Percentiles rank a stretch among this genome's conserved stretches.
phyloP scores from a whole-genome alignment of 345 rosid species.

The Arabidopsis arenosa region DNA sequence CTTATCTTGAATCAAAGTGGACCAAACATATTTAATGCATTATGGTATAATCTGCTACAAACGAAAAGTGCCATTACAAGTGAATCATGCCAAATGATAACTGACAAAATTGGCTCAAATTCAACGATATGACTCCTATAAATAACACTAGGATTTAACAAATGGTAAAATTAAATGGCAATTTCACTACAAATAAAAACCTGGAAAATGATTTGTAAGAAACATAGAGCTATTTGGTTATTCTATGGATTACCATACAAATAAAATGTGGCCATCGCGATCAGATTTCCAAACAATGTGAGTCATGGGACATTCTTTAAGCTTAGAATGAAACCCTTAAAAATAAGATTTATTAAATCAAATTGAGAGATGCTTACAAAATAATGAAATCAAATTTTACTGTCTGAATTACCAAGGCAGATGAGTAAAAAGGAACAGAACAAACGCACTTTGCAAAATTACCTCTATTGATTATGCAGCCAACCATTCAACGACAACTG shows the following conservation, averaged over 20 bases:
- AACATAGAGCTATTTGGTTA: background rate
- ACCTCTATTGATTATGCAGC: slow-evolving; percentile 39
- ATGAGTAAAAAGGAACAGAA: background rate
- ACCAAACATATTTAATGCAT: slow-evolving; percentile 38
- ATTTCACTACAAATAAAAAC: too few species aligned
- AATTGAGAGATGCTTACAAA: slow-evolving; percentile 40
- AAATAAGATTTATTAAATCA: slow-evolving; percentile 24
- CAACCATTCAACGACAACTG: slow-evolving; percentile 26
- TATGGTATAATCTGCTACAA: background rate
- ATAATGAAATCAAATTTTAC: slow-evolving; percentile 42
- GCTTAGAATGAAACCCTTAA: too few species aligned
- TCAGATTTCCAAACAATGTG: slow-evolving; percentile 10
- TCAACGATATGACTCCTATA: background rate
- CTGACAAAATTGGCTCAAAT: slow-evolving; percentile 1
- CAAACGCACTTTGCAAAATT: slow-evolving; percentile 43
- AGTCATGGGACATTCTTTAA: background rate
- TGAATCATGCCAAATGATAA: slow-evolving; percentile 23
- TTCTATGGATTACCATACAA: background rate
- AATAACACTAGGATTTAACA: background rate
- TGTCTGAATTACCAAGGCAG: slow-evolving; percentile 23
- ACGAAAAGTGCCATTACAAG: slow-evolving; percentile 5
- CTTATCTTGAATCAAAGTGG: background rate
- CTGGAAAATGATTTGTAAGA: background rate
- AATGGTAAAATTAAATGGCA: background rate
- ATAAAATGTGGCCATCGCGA: background rate